Conservation (phyloP, 2,329 filamentous ascomycete species). For the Bipolaris victoriae region DNA sequence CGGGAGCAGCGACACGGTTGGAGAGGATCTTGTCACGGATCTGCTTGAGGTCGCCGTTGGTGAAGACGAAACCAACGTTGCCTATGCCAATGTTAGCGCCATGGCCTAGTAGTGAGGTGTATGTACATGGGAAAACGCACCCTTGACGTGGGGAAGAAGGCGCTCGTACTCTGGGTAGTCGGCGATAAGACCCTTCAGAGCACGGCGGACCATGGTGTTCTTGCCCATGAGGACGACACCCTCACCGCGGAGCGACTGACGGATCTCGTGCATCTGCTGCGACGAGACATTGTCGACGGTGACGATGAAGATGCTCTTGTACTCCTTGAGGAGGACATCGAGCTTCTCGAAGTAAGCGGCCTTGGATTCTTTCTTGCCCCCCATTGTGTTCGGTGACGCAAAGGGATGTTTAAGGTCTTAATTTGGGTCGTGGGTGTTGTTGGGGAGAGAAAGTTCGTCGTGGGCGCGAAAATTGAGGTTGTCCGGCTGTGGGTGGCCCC, state of each 20-base stretch:
- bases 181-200: conserved; percentile 88
- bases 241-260: conserved; percentile 84
- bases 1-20: conserved; percentile 97
- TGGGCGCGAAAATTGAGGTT: conserved; percentile 33
- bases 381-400: conserved; percentile 96
- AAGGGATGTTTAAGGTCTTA: conserved; percentile 97
- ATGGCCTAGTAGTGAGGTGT: not conserved
- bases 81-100: conserved; percentile 53
- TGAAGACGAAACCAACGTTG: conserved; percentile 99
- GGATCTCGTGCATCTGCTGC: conserved; percentile 99
- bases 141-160: conserved; percentile 92
- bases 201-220: conserved; percentile 99
- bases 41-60: conserved; percentile 91
- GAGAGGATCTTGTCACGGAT: conserved; percentile 91
- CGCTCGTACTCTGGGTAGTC: conserved; percentile 98
- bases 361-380: conserved; percentile 96
- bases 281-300: conserved; percentile 95
- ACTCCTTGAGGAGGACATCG: conserved; percentile 94
- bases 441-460: conserved; percentile 19
- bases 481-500: conserved; percentile 30
- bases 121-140: conserved; percentile 45
- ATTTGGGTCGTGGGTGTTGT: conserved; percentile 43
- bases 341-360: conserved; percentile 99
- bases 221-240: conserved; percentile 97
- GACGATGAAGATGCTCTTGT: conserved; percentile 98